Base-by-base conservation (phyloP, 805 yeast genomes). In the Ogataea populi-albae region DNA sequence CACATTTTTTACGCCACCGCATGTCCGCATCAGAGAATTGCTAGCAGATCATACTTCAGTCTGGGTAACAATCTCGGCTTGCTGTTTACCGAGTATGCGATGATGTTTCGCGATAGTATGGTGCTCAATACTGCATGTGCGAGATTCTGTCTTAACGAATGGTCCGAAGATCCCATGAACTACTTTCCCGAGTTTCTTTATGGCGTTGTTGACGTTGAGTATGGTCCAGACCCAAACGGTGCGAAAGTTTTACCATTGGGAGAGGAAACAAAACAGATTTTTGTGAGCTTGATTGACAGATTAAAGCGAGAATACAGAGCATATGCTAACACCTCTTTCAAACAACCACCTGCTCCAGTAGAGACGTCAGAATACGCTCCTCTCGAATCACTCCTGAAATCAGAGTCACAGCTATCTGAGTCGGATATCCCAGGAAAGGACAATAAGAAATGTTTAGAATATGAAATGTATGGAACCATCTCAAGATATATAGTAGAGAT, bases 141-240 rank as follows among this genome's bases (percentile, higher is more conserved):
- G 3, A 35, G 57, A n/a, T 50, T 43, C 23, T 45, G 49, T 30
- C 37, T 52, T 23, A 47, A 43, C 18, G 44, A 41, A 23, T 50
- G 46, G 45, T 45, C 54, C 7, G 33, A 39, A 10, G 30, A 25
- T 12, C 35, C 52, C 1, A 24, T 12, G 3, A 46, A 38, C 26
- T 52, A 39, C 20, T 52, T 50, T 25, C 55, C 57, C 3, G 51
- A 50, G 35, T 52, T 46, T 28, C 37, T 52, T 14, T 47, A 41
- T 24, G 57, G 47, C 4, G 35, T 52, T 11, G 37, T 41, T 4
- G 49, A 45, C 15, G 37, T 43, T 16, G 41, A 35, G 3, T 45
- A 45, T 23, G 38, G 39, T 2, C 10, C 38, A 6, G n/a, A 35
- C 21, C 16, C 19, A 6, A 38, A 39, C 20, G 16, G 19, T 8